Conservation (phyloP, 768 basidiomycete genomes). For the Tephrocybe sp. region DNA sequence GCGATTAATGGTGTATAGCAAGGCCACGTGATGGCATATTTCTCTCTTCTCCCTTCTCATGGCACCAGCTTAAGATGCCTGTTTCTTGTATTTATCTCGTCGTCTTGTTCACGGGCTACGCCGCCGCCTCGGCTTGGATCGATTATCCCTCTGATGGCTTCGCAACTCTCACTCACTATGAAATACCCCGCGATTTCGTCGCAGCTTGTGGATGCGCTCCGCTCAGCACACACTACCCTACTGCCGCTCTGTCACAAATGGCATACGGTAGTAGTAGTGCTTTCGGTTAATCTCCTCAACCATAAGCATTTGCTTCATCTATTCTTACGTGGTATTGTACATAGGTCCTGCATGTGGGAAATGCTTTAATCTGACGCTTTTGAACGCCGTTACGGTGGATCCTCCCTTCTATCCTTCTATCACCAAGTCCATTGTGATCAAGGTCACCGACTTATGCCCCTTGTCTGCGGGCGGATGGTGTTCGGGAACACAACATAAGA, state of each 20-base stretch:
- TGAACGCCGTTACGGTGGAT: slow-evolving; percentile 61
- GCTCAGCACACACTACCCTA: slow-evolving; percentile 68
- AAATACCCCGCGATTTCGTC: slow-evolving; percentile 51
- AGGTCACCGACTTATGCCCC: slow-evolving; percentile 81
- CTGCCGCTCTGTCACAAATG: slow-evolving; percentile 76
- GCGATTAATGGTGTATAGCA: neutral
- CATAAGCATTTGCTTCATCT: neutral
- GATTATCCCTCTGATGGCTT: slow-evolving; percentile 57
- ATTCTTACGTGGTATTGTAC: neutral
- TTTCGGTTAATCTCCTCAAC: slow-evolving; percentile 41
- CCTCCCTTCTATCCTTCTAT: slow-evolving; percentile 69
- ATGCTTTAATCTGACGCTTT: slow-evolving; percentile 75
- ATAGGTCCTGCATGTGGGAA: slow-evolving; percentile 71
- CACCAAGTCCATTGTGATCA: slow-evolving; percentile 64
- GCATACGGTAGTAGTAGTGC: slow-evolving; percentile 74
- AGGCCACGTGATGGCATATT: slow-evolving; percentile 4
- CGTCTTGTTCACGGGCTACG: neutral
- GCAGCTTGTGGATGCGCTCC: slow-evolving; percentile 78
- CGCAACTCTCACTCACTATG: slow-evolving; percentile 81
- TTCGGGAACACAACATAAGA: slow-evolving; percentile 54
- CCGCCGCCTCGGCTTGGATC: slow-evolving; percentile 45
- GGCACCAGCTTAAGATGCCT: slow-evolving; percentile 3
- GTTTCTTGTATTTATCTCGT: slow-evolving; percentile 13
- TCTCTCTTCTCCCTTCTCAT: neutral
- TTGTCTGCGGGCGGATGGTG: slow-evolving; percentile 65